Evolutionary conservation across 495 filamentous ascomycete genomes (phyloP), one percentile per base, ranked within the genome.

Genomic region (Tuber calosporum): DNA sequence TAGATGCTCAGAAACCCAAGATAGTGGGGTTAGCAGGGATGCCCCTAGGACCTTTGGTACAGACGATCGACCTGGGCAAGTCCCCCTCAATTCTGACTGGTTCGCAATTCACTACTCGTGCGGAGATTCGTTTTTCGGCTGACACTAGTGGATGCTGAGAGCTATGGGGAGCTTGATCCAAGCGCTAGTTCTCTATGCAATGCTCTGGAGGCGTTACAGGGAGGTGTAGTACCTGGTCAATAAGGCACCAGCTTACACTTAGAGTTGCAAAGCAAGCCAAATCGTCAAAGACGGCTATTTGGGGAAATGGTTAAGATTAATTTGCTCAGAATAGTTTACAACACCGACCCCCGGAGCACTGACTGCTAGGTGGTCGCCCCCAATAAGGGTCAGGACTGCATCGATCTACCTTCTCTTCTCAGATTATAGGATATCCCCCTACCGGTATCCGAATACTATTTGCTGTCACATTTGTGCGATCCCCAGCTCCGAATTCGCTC

Each of bases 281-380:
- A 82, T 79, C 79, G 81, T 69, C 83, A 77, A 75, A 79, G 67
- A 79, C 42, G 81, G 81, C 86, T 20, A 90, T 91, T 81, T 87
- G 83, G 1, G 67, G 85, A 34, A 82, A 83, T 38, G 92, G 96
- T 73, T 84, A 94, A 3, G 86, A 94, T 79, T 95, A 93, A 92
- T 92, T 96, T 82, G 89, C 88, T 67, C 87, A 88, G 71, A 93
- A 90, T 76, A 87, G 88, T 22, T 9, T 96, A 95, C 82, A 93
- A 94, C 76, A 81, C 92, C 37, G 87, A 88, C 0, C 80, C 94
- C 2, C 88, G 89, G 75, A 83, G 87, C 53, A 87, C 88, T 43
- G 84, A 87, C 88, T 43, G 84, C 84, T 0, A 81, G 76, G 19
- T 89, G 90, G 85, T 79, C 85, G 26, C 84, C 88, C 8, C 81